Conservation (phyloP, 768 basidiomycete genomes). For the Favolaschia claudopus region DNA sequence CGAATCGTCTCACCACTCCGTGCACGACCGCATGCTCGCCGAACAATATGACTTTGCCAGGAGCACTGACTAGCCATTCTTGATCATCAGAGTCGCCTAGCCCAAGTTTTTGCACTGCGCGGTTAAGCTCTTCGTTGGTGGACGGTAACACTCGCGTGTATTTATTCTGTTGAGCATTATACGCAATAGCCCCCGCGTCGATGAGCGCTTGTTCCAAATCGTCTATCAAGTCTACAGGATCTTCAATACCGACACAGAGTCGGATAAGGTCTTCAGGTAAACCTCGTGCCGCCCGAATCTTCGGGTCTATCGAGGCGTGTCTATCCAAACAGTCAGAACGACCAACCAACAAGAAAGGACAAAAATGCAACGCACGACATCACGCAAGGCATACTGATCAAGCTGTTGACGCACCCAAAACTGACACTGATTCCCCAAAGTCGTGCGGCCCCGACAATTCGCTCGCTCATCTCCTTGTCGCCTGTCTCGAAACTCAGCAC, state of each 20-base stretch:
- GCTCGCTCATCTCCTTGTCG: slow-evolving; percentile 88
- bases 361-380: slow-evolving; percentile 87
- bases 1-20: slow-evolving; percentile 77
- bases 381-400: slow-evolving; percentile 99
- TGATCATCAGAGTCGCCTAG: slow-evolving; percentile 47
- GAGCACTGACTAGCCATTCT: slow-evolving; percentile 92
- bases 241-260: slow-evolving; percentile 98
- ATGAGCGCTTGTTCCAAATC: slow-evolving; percentile 94
- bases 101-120: slow-evolving; percentile 76
- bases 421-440: slow-evolving; percentile 98
- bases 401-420: slow-evolving; percentile 96
- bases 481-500: slow-evolving; percentile 96
- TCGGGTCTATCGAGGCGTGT: slow-evolving; percentile 97
- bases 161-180: slow-evolving; percentile 60
- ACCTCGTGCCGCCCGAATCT: slow-evolving; percentile 93
- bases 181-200: slow-evolving; percentile 86
- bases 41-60: slow-evolving; percentile 97
- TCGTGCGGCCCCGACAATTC: slow-evolving; percentile 90
- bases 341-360: background rate
- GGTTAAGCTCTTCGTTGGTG: slow-evolving; percentile 47
- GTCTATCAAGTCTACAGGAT: slow-evolving; percentile 89
- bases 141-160: slow-evolving; percentile 53
- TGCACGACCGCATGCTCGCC: slow-evolving; percentile 99
- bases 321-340: slow-evolving; percentile 45
- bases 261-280: slow-evolving; percentile 99